These are phyloP conservation scores for Yarrowia phangngaensis DNA, from an alignment of 805 yeast genomes.

Conservation along the genomic window DNA sequence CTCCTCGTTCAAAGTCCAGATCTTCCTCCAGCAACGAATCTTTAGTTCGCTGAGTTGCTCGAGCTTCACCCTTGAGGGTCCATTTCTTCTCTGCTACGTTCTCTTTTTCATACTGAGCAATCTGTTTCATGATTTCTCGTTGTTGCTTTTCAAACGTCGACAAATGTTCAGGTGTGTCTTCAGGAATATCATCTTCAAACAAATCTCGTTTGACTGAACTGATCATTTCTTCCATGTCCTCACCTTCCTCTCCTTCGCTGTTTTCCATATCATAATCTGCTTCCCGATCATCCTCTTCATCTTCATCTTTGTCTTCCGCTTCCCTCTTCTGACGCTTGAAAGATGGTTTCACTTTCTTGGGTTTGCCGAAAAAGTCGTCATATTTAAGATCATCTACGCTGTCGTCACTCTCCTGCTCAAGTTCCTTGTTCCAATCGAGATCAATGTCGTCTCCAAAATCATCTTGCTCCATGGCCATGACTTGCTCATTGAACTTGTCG, in stretches of 20 bases:
- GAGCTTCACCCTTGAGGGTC: constrained; percentile 92
- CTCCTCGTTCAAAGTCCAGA: constrained; percentile 84
- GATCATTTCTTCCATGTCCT: constrained; percentile 28
- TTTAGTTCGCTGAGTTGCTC: constrained; percentile 71
- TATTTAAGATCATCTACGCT: constrained; percentile 42
- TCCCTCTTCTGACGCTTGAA: constrained; percentile 16
- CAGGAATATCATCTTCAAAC: constrained; percentile 47
- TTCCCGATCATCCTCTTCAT: constrained; percentile 32
- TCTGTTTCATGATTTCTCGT: constrained; percentile 67
- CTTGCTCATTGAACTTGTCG: constrained; percentile 75
- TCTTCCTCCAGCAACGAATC: constrained; percentile 76
- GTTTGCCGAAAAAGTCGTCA: constrained; percentile 42
- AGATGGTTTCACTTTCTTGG: constrained; percentile 22
- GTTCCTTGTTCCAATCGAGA: constrained; percentile 46
- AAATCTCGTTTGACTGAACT: constrained; percentile 36
- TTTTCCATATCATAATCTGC: constrained; percentile 36
- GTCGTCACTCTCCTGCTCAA: constrained; percentile 47
- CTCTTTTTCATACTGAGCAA: constrained; percentile 74
- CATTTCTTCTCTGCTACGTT: constrained; percentile 87
- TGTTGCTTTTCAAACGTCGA: constrained; percentile 86
- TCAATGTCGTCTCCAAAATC: constrained; percentile 47
- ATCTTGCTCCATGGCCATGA: constrained; percentile 56
- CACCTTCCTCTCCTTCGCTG: constrained; percentile 34
- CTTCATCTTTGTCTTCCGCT: constrained; percentile 30
- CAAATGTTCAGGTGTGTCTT: constrained; percentile 55